A percentile compares a stretch with the other conserved stretches of the same genome.
Conservation (phyloP, 768 basidiomycete genomes). For the Podaxis sp. region DNA sequence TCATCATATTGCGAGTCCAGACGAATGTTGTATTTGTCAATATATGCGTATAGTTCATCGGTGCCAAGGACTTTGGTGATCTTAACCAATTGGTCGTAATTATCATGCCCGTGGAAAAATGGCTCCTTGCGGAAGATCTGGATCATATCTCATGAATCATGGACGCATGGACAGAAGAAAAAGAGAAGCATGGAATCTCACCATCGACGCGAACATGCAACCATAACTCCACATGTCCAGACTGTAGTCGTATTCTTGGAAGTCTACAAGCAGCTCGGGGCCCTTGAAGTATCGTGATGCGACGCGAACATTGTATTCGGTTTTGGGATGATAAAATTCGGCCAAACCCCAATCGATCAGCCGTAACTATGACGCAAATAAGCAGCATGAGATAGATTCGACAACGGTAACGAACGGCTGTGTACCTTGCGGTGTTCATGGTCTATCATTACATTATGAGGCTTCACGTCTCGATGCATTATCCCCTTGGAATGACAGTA, state of each 20-base stretch:
- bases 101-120: constrained; percentile 99
- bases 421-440: constrained; percentile 91
- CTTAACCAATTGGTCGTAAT: constrained; percentile 97
- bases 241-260: constrained; percentile 98
- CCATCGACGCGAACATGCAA: constrained; percentile 99
- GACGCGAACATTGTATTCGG: constrained; percentile 97
- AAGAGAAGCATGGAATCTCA: constrained; percentile 33
- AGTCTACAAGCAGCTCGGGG: constrained; percentile 93
- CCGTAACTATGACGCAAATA: constrained; percentile 59
- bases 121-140: constrained; percentile 99
- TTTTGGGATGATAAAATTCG: constrained; percentile 97
- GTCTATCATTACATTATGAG: constrained; percentile 99
- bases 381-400: constrained; percentile 13
- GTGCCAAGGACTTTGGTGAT: constrained; percentile 98
- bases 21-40: constrained; percentile 94
- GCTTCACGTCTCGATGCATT: constrained; percentile 98
- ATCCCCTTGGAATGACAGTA: constrained; percentile 98
- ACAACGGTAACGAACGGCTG: constrained; percentile 8
- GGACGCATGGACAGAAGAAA: constrained; percentile 4
- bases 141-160: constrained; percentile 13
- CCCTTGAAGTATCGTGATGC: constrained; percentile 98
- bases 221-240: constrained; percentile 99
- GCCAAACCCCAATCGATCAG: constrained; percentile 99
- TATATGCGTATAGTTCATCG: constrained; percentile 89
- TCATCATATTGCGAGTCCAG: constrained; percentile 97